Percentiles rank a stretch among this genome's conserved stretches.
Evolutionary conservation across 176 grass and related monocot species (phyloP).

Genomic region (Bolboschoenus planiculmis): DNA sequence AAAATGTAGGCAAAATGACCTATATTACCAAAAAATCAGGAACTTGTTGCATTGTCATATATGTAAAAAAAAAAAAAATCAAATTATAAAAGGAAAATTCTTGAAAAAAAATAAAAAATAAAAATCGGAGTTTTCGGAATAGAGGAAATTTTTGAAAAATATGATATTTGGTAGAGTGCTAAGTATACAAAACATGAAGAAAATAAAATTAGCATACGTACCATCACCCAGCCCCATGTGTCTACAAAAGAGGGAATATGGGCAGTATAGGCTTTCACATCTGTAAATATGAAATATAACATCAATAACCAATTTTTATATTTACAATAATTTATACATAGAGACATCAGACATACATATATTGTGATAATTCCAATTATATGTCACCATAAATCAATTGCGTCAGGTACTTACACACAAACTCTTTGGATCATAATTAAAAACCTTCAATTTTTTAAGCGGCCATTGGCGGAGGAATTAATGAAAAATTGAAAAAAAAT

Average conservation of each 20-base stretch:
- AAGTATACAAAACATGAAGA: not conserved
- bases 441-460: not conserved
- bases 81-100: not conserved
- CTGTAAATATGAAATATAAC: slow-evolving; percentile 20
- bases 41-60: not conserved
- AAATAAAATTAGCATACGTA: slow-evolving; percentile 7
- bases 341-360: not conserved
- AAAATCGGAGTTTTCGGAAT: not conserved
- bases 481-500: not conserved
- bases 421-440: not conserved
- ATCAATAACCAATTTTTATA: not conserved
- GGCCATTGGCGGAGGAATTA: not conserved
- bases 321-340: not conserved
- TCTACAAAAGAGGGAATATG: slow-evolving; percentile 79
- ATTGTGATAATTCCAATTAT: not conserved
- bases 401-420: too few relatives aligned
- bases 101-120: not conserved
- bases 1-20: not conserved
- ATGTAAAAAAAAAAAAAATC: not conserved
- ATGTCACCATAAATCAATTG: not conserved
- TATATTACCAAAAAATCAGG: not conserved
- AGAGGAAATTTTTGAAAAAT: not conserved
- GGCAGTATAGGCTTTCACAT: slow-evolving; percentile 66
- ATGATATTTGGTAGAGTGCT: not conserved
- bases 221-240: slow-evolving; percentile 90